phyloP scores from a whole-genome alignment of 176 grass and related monocot species.

The Cenchrus purpureus region DNA sequence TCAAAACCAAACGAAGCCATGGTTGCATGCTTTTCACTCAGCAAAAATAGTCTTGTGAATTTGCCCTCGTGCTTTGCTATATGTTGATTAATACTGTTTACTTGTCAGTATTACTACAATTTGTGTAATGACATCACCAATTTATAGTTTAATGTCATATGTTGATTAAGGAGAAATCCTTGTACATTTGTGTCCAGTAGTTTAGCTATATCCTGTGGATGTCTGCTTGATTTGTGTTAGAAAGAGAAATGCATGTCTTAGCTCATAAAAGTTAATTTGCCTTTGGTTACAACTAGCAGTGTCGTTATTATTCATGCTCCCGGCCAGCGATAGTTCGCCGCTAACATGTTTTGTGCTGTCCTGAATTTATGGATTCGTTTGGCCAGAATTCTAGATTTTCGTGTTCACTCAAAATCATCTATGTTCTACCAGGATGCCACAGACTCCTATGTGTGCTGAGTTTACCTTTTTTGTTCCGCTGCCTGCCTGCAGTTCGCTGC shows the following conservation, averaged over 20 bases:
- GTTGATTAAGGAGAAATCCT: no score
- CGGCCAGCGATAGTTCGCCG: neutral
- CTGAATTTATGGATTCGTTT: neutral
- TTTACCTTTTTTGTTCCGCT: no score
- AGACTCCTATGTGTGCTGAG: neutral
- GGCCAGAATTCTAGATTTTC: neutral
- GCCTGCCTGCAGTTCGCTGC: constrained; percentile 49
- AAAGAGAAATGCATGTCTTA: neutral
- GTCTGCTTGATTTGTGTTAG: neutral
- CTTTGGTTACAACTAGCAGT: neutral
- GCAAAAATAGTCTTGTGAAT: neutral
- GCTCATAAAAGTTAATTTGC: neutral
- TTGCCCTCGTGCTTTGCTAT: neutral
- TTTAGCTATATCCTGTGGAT: neutral
- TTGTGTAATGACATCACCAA: constrained; percentile 21
- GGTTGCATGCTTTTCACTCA: neutral
- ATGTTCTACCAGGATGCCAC: neutral
- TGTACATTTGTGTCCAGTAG: no score
- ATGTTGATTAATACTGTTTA: constrained; percentile 9
- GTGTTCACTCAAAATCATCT: neutral
- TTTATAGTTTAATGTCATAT: constrained; percentile 42
- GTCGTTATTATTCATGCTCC: neutral
- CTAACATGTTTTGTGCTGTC: neutral
- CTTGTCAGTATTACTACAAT: neutral
- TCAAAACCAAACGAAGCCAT: neutral